Evolutionary conservation across 2,329 filamentous ascomycete species (phyloP).

Genomic region (Sporothrix brasiliensis): DNA sequence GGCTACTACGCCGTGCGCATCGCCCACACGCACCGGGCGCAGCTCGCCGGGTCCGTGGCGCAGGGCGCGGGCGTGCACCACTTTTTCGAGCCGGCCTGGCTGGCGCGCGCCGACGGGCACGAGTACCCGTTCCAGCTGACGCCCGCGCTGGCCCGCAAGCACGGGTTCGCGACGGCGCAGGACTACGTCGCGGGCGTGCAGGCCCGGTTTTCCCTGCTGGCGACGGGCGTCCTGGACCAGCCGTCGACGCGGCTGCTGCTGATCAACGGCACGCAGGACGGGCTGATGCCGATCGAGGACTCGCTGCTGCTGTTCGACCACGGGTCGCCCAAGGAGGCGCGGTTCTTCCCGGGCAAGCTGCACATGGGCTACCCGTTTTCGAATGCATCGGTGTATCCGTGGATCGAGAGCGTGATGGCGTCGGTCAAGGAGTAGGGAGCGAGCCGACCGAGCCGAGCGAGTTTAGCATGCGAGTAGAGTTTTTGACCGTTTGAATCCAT

Average conservation of each 20-base stretch:
- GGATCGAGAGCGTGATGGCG: constrained; percentile 61
- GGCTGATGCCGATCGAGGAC: constrained; percentile 70
- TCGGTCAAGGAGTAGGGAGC: constrained; percentile 35
- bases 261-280: constrained; percentile 65
- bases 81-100: constrained; percentile 63
- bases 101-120: constrained; percentile 64
- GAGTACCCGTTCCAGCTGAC: constrained; percentile 66
- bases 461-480: background rate
- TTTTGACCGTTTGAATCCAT: background rate
- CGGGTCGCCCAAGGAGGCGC: constrained; percentile 65
- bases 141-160: constrained; percentile 62
- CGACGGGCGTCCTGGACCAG: constrained; percentile 59
- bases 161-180: constrained; percentile 61
- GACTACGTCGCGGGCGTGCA: constrained; percentile 59
- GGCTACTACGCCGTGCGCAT: constrained; percentile 69
- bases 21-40: constrained; percentile 65
- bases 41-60: constrained; percentile 59
- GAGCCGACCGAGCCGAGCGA: background rate
- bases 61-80: constrained; percentile 66
- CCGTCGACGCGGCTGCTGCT: constrained; percentile 61
- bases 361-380: constrained; percentile 71
- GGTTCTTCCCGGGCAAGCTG: constrained; percentile 62
- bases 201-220: constrained; percentile 64
- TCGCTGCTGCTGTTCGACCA: constrained; percentile 66
- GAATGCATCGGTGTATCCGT: constrained; percentile 60